phyloP scores from a whole-genome alignment of 169 alveolate species.

The Plasmodium coatneyi region DNA sequence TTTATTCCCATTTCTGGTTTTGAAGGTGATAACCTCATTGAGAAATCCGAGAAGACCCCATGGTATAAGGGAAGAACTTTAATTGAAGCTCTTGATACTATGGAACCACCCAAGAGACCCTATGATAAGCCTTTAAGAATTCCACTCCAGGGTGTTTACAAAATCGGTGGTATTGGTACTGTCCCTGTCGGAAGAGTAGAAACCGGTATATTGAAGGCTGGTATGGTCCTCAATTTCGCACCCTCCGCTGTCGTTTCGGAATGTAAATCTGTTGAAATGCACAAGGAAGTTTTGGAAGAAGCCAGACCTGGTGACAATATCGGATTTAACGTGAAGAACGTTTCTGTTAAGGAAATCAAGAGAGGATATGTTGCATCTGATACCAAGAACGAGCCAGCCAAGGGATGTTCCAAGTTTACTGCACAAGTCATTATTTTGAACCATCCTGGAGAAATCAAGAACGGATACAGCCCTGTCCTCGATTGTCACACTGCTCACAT shows the following conservation, averaged over 20 bases:
- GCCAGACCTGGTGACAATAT: slow-evolving; percentile 99
- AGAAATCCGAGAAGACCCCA: slow-evolving; percentile 95
- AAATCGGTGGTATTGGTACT: slow-evolving; percentile 99
- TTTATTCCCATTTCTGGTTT: slow-evolving; percentile 99
- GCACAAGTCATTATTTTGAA: slow-evolving; percentile 97
- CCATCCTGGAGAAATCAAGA: slow-evolving; percentile 98
- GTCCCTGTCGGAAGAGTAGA: slow-evolving; percentile 99
- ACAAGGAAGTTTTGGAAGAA: slow-evolving; percentile 96
- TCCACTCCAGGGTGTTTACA: slow-evolving; percentile 98
- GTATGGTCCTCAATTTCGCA: slow-evolving; percentile 92
- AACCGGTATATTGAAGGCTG: slow-evolving; percentile 95
- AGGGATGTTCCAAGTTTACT: slow-evolving; percentile 93
- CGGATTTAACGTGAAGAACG: slow-evolving; percentile 97
- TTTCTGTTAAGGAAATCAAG: slow-evolving; percentile 95
- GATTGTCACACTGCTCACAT: slow-evolving; percentile 99
- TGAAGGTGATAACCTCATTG: slow-evolving; percentile 98
- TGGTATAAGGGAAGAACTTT: slow-evolving; percentile 99
- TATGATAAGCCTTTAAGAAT: slow-evolving; percentile 97
- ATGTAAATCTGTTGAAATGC: slow-evolving; percentile 99
- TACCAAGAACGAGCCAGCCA: slow-evolving; percentile 98
- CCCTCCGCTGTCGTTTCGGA: slow-evolving; percentile 97
- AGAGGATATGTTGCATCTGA: slow-evolving; percentile 97
- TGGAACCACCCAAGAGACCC: slow-evolving; percentile 98
- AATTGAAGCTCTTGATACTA: slow-evolving; percentile 96
- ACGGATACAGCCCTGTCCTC: slow-evolving; percentile 98